Evolutionary conservation across 805 yeast genomes (phyloP).

Genomic region (Nakazawaea holstii): DNA sequence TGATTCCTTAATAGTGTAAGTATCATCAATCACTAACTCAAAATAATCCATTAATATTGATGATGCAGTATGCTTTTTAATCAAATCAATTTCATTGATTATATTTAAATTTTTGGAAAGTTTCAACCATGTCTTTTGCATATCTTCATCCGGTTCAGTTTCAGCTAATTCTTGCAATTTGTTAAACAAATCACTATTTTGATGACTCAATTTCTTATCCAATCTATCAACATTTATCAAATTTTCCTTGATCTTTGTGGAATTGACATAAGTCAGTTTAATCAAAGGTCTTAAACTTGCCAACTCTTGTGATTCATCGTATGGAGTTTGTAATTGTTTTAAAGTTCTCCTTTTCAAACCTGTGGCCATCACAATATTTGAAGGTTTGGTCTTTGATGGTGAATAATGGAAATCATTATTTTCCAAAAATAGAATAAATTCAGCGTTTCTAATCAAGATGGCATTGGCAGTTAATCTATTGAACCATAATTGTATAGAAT

Average conservation of each 20-base stretch:
- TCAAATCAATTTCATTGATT: constrained; percentile 71
- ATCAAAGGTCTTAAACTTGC: constrained; percentile 85
- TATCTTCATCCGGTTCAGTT: constrained; percentile 50
- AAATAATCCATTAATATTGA: constrained; percentile 77
- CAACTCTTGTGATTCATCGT: constrained; percentile 76
- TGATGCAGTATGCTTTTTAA: constrained; percentile 65
- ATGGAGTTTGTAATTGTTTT: constrained; percentile 89
- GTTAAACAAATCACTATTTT: constrained; percentile 51
- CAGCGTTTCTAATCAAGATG: constrained; percentile 80
- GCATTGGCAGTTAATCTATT: constrained; percentile 69
- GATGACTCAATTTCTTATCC: constrained; percentile 53
- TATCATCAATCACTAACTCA: constrained; percentile 59
- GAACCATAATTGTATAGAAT: constrained; percentile 81
- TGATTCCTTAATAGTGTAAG: constrained; percentile 86
- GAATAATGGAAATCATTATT: constrained; percentile 32
- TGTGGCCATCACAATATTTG: constrained; percentile 55
- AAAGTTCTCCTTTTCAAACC: constrained; percentile 86
- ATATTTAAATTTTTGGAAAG: constrained; percentile 63
- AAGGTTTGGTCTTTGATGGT: constrained; percentile 33
- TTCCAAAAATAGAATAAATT: constrained; percentile 64
- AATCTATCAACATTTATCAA: constrained; percentile 15
- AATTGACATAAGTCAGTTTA: constrained; percentile 61
- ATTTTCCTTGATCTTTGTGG: constrained; percentile 47
- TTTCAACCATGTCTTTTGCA: constrained; percentile 74
- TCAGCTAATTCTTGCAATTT: constrained; percentile 39